Evolutionary conservation across 140 eudicot genomes (phyloP), one percentile per base, ranked within the genome.

Genomic region (Anethum foeniculum): DNA sequence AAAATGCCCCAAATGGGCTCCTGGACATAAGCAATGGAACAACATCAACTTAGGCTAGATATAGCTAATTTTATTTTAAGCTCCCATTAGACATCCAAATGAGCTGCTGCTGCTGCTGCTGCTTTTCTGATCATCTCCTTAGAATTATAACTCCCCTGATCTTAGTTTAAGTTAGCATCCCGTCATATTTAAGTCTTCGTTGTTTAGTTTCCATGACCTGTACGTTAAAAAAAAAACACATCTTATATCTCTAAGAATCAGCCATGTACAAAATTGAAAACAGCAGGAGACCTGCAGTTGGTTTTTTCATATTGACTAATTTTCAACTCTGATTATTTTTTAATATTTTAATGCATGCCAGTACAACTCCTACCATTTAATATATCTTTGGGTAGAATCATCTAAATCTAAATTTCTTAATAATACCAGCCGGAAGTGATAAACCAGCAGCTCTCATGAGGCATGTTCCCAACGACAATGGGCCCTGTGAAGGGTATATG

Each of bases 1-100:
- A 1, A 88, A 88, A 79, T 90, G 91, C 81, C 94, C 91, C 8
- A 88, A 90, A 83, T 90, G 91, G 90, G 85, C 77, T 79, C 86
- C 92, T 3, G 92, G 88, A 0, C 92, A 86, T 74, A 86, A 80
- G 87, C 87, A 86, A 25, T 88, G 90, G 92, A 83, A 43, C 76
- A 77, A 41, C 19, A 79, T 60, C 41, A 78, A 65, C 56, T 77
- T 76, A 34, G 25, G 44, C 64, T 25, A 62, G 23, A 36, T 78
- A 11, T 23, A 38, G 72, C 30, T 36, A 34, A 14, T 19, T 16
- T 15, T 18, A 4, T 38, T 38, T 10, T 76, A 34, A 76, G 18
- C 38, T 78, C 38, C 71, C 71, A 58, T 78, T 38, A 47, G 52
- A 77, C 12, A 54, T 77, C 80, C 72, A 56, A 56, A 77, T 19